These are phyloP conservation scores for Fusarium succisae DNA, from an alignment of 2,329 filamentous ascomycete species.

Conservation along the genomic window DNA sequence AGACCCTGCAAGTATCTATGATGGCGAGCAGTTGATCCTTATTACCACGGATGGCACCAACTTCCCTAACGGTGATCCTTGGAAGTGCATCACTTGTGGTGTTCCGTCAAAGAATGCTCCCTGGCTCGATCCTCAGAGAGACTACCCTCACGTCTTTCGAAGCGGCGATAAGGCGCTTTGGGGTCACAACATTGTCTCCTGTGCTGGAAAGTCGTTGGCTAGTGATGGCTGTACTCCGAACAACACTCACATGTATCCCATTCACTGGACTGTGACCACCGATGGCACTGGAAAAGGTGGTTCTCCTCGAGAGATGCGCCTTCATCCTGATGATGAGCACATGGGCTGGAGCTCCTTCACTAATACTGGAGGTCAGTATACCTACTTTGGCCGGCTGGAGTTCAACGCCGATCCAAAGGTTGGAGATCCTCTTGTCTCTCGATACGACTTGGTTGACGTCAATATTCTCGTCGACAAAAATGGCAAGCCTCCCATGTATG, in stretches of 20 bases:
- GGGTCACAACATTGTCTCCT: constrained; percentile 51
- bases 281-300: constrained; percentile 47
- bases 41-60: constrained; percentile 53
- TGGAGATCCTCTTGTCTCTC: not conserved
- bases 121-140: constrained; percentile 38
- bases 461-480: not conserved
- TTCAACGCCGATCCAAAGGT: constrained; percentile 50
- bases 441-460: not conserved
- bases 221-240: constrained; percentile 24
- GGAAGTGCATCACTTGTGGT: constrained; percentile 59
- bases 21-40: constrained; percentile 48
- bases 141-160: constrained; percentile 55
- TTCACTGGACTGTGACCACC: constrained; percentile 22
- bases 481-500: not conserved
- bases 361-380: constrained; percentile 35
- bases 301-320: constrained; percentile 52
- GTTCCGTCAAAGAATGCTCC: constrained; percentile 47
- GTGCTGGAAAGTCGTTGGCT: constrained; percentile 45
- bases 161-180: constrained; percentile 50
- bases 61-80: constrained; percentile 56
- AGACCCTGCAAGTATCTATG: constrained; percentile 49
- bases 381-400: constrained; percentile 50
- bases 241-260: constrained; percentile 9
- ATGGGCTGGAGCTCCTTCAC: constrained; percentile 54
- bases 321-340: constrained; percentile 57